Percentiles rank a stretch among this genome's conserved stretches.
Conservation (phyloP, 2,329 filamentous ascomycete species). For the Colletotrichum chlorophyti region DNA sequence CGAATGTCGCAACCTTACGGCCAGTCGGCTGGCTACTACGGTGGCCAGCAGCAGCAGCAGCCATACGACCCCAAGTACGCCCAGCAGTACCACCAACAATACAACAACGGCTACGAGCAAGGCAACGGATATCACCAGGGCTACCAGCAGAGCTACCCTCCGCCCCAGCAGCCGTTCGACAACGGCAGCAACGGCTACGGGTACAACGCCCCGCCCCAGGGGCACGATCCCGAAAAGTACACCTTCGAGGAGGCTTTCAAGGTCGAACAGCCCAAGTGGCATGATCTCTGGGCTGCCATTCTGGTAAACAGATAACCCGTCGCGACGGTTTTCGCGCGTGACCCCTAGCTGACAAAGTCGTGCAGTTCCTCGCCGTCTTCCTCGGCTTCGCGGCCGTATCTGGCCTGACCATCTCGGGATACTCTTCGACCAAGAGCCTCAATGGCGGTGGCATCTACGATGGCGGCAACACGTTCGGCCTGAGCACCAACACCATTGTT, state of each 20-base stretch:
- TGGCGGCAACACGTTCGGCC: conserved; percentile 66
- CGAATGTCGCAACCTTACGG: conserved; percentile 27
- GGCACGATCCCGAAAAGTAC: conserved; percentile 53
- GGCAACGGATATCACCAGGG: conserved; percentile 19
- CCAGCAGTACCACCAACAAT: conserved; percentile 33
- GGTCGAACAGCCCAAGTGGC: conserved; percentile 83
- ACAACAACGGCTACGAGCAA: conserved; percentile 31
- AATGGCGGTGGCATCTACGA: conserved; percentile 79
- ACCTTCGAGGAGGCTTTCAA: conserved; percentile 84
- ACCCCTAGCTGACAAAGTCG: not conserved
- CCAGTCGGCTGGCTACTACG: conserved; percentile 26
- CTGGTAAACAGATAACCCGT: conserved; percentile 59
- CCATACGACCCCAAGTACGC: conserved; percentile 38
- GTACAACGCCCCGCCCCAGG: conserved; percentile 41
- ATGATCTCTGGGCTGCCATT: conserved; percentile 88
- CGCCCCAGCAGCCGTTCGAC: conserved; percentile 21
- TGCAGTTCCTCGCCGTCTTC: conserved; percentile 72
- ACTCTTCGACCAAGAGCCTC: conserved; percentile 66
- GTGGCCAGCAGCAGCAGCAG: conserved; percentile 28
- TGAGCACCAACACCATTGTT: conserved; percentile 85
- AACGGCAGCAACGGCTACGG: conserved; percentile 38
- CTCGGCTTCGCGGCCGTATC: conserved; percentile 79
- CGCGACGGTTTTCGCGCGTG: conserved; percentile 31
- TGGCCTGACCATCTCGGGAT: conserved; percentile 77
- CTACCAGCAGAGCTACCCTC: conserved; percentile 37